Base-by-base conservation (phyloP, 257 asterid species). In the Verbena officinalis region DNA sequence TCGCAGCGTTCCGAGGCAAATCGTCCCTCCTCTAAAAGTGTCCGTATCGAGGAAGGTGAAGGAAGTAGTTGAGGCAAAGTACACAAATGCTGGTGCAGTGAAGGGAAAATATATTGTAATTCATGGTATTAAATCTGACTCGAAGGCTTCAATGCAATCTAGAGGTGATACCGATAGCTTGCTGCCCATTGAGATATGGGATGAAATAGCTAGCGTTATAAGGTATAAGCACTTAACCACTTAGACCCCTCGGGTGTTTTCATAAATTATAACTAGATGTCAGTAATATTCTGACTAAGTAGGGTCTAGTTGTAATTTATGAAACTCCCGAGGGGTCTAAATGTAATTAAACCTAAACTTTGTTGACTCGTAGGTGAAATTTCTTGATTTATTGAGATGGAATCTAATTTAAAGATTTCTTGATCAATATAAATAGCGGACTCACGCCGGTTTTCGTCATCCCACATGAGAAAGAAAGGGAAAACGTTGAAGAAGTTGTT, bases 131-230 rank as follows among this genome's bases (percentile, higher is more conserved):
- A 68, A 88, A 67, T 86, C 96, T n/a, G 95, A 91, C 62, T 91
- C 97, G 21, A 84, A 91, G 78, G 97, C 97, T 33, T 84, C 84
- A 3, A 91, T 91, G 97, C 97, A 88, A 72, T 88, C 95, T 10
- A 84, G 74, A 72, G 97, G 96, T 8, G 95, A 91, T 56, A 52
- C 73, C 31, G 97, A 91, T 80, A 88, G 97, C 81, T 81, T 91
- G 81, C 89, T 91, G n/a, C 96, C 96, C n/a, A 69, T 86, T 59
- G 94, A 91, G 73, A 53, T 69, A 45, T 88, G 96, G 95, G 94
- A 85, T 55, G 80, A 81, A 71, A 88, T 91, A 46, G 73, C 91
- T 34, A 69, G 81, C 42, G 89, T 58, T 27, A 78, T 91, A 65
- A 82, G 88, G 97, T 90, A 76, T 40, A 36, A 30, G 19, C 8